A percentile compares a stretch with the other conserved stretches of the same genome.
These are phyloP conservation scores for Diaporthe citrichinensis DNA, from an alignment of 2,329 filamentous ascomycete genomes.

Conservation along the genomic window DNA sequence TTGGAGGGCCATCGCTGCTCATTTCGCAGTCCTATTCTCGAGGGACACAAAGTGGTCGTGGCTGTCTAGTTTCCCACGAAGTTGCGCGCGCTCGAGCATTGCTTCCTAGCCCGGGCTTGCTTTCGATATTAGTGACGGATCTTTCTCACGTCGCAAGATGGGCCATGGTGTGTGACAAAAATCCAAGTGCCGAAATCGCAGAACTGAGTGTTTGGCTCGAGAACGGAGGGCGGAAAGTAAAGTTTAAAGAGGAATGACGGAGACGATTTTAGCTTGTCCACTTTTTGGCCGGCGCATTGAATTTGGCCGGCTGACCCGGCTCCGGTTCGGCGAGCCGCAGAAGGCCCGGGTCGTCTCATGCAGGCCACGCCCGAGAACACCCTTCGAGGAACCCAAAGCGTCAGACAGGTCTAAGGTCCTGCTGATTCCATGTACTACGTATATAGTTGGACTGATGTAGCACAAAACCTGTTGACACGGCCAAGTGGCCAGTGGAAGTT, in stretches of 20 bases:
- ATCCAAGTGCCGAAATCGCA: neutral
- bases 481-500: neutral
- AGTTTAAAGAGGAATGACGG: conserved; percentile 19
- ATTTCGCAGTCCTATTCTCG: conserved; percentile 46
- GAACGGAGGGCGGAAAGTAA: neutral
- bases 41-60: conserved; percentile 14
- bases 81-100: conserved; percentile 35
- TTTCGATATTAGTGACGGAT: neutral
- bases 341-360: neutral
- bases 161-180: conserved; percentile 27
- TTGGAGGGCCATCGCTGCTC: conserved; percentile 51
- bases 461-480: neutral
- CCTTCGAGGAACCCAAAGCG: neutral
- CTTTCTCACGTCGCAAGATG: conserved; percentile 16
- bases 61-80: conserved; percentile 15
- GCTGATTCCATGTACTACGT: neutral
- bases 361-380: neutral
- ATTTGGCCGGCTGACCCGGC: conserved; percentile 34
- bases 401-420: neutral
- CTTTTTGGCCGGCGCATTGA: conserved; percentile 12
- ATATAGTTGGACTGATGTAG: neutral
- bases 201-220: neutral
- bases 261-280: conserved; percentile 34
- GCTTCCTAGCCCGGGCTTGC: conserved; percentile 19
- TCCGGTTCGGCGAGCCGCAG: conserved; percentile 14